A percentile compares a stretch with the other conserved stretches of the same genome.
Evolutionary conservation across 1,139 yeast genomes (phyloP).

Genomic region (Kurtzmaniella quercitrusa): DNA sequence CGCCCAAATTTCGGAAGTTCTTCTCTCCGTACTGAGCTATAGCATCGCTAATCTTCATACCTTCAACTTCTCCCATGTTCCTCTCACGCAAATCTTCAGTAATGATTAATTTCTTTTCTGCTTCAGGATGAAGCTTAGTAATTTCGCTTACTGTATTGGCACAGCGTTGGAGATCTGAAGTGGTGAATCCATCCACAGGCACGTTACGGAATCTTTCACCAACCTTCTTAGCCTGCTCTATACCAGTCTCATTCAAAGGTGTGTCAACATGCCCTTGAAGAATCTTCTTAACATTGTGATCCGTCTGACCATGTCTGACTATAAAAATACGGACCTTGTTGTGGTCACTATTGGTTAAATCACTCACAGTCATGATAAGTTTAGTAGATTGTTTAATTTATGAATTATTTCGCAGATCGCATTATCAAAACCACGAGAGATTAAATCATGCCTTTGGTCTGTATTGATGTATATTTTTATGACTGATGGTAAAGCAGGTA

Average conservation of each 20-base stretch:
- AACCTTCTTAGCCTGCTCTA: constrained; percentile 49
- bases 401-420: neutral
- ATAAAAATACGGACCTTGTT: constrained; percentile 50
- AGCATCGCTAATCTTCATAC: constrained; percentile 69
- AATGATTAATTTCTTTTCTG: constrained; percentile 12
- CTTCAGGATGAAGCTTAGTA: constrained; percentile 21
- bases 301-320: constrained; percentile 80
- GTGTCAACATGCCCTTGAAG: constrained; percentile 74
- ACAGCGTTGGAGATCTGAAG: constrained; percentile 64
- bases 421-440: neutral
- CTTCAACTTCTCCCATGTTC: constrained; percentile 73
- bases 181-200: constrained; percentile 47
- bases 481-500: no score
- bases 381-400: neutral
- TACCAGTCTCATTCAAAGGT: constrained; percentile 56
- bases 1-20: constrained; percentile 47
- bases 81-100: constrained; percentile 63
- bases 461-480: no score
- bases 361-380: constrained; percentile 5
- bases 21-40: constrained; percentile 35
- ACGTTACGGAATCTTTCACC: constrained; percentile 38
- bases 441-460: no score
- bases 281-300: constrained; percentile 60
- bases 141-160: constrained; percentile 47
- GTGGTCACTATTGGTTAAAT: constrained; percentile 28